Percentiles rank a stretch among this genome's conserved stretches.
Evolutionary conservation across 495 filamentous ascomycete species (phyloP).

Genomic region (Annulohypoxylon bovei): DNA sequence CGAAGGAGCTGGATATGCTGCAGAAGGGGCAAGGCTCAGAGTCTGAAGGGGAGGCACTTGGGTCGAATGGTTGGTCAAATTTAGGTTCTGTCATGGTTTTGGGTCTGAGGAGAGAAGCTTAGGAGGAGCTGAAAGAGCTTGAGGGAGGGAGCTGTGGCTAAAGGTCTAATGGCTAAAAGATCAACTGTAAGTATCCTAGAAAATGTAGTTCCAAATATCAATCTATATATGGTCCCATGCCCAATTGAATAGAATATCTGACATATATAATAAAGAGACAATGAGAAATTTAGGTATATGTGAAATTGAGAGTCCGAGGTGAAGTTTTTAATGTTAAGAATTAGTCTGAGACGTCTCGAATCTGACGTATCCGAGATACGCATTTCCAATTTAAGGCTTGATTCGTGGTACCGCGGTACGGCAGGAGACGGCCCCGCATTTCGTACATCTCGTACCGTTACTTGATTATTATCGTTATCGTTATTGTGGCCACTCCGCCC

Average conservation of each 20-base stretch:
- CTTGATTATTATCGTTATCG: not conserved
- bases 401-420: conserved; percentile 6
- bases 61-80: conserved; percentile 38
- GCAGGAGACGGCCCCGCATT: conserved; percentile 1
- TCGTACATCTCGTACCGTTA: too few species aligned
- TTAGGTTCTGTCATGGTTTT: conserved; percentile 7
- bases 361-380: conserved; percentile 13
- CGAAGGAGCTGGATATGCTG: conserved; percentile 61
- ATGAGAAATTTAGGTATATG: not conserved
- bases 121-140: not conserved
- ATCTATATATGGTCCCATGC: not conserved
- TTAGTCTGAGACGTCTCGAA: conserved; percentile 5
- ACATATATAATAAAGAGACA: not conserved
- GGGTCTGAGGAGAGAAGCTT: not conserved
- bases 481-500: not conserved
- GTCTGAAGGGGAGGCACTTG: conserved; percentile 35
- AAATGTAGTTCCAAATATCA: not conserved
- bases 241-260: not conserved
- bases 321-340: too few species aligned
- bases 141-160: not conserved
- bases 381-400: not conserved
- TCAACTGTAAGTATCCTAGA: not conserved
- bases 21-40: conserved; percentile 70
- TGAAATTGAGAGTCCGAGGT: too few species aligned
- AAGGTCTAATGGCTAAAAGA: too few species aligned